Conservation (phyloP, 139 green algal genomes). For the Volvox africanus region DNA sequence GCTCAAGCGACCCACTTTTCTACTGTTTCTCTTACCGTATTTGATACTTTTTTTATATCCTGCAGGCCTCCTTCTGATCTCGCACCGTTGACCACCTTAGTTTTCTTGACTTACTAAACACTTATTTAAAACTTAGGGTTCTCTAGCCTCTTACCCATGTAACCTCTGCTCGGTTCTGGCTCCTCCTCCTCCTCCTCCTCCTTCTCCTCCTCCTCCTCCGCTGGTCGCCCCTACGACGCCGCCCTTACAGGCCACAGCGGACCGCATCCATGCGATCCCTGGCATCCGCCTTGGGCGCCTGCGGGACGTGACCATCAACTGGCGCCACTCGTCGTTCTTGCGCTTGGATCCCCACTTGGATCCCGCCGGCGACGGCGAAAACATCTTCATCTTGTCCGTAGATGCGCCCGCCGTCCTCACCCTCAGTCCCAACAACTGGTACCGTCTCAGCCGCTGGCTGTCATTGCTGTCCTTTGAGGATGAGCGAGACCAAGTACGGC, state of each 20-base stretch:
- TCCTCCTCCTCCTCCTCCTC: background rate
- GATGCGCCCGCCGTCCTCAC: conserved; percentile 45
- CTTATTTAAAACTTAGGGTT: too few species aligned
- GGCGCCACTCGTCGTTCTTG: conserved; percentile 45
- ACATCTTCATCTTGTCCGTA: conserved; percentile 54
- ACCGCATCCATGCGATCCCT: conserved; percentile 10
- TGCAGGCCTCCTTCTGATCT: too few species aligned
- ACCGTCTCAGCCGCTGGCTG: background rate
- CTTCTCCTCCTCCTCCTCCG: background rate
- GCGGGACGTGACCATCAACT: conserved; percentile 58
- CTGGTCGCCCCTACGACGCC: background rate
- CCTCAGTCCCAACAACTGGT: conserved; percentile 31
- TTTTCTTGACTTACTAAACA: too few species aligned
- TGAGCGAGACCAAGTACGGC: conserved; percentile 37
- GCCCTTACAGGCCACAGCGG: background rate
- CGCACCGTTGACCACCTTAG: too few species aligned
- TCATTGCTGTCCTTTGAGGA: conserved; percentile 5
- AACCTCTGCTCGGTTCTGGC: background rate
- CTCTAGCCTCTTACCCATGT: background rate
- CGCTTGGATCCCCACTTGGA: conserved; percentile 55
- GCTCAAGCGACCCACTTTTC: too few species aligned
- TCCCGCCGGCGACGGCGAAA: conserved; percentile 45
- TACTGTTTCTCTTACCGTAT: too few species aligned
- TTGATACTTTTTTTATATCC: too few species aligned
- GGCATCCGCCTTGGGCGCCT: conserved; percentile 47